These are phyloP conservation scores for Haberlea rhodopensis DNA, from an alignment of 257 asterid species.

Conservation along the genomic window DNA sequence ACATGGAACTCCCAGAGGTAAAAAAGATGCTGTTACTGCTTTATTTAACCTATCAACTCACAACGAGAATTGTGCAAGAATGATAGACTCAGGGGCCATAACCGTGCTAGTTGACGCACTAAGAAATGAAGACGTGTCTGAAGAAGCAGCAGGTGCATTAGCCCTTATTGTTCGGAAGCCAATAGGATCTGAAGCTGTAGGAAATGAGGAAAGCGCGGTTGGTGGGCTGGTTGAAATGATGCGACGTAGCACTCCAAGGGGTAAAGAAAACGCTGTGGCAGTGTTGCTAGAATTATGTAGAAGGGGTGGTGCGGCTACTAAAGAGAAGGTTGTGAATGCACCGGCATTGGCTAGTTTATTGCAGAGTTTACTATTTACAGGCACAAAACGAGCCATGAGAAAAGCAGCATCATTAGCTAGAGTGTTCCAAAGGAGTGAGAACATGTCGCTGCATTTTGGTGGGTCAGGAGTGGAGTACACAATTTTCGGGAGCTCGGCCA, in stretches of 20 bases:
- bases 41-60: constrained; percentile 76
- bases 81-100: constrained; percentile 78
- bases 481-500: constrained; percentile 47
- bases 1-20: constrained; percentile 77
- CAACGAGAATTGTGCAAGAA: constrained; percentile 51
- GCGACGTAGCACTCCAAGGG: constrained; percentile 80
- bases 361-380: constrained; percentile 72
- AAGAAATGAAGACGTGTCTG: constrained; percentile 58
- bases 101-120: constrained; percentile 59
- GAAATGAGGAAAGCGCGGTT: constrained; percentile 60
- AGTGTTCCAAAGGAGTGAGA: constrained; percentile 74
- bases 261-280: constrained; percentile 87
- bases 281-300: constrained; percentile 78
- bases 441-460: constrained; percentile 46
- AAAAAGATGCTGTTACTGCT: constrained; percentile 90
- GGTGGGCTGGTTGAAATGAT: constrained; percentile 63
- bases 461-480: constrained; percentile 56
- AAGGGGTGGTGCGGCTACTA: constrained; percentile 66
- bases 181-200: constrained; percentile 68
- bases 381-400: constrained; percentile 87
- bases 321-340: constrained; percentile 68
- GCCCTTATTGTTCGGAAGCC: constrained; percentile 74
- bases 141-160: constrained; percentile 94
- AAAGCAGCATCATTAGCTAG: constrained; percentile 89
- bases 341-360: constrained; percentile 69